A percentile compares a stretch with the other conserved stretches of the same genome.
These are phyloP conservation scores for Ceratocystis variospora DNA, from an alignment of 2,329 filamentous ascomycete species.

Conservation along the genomic window DNA sequence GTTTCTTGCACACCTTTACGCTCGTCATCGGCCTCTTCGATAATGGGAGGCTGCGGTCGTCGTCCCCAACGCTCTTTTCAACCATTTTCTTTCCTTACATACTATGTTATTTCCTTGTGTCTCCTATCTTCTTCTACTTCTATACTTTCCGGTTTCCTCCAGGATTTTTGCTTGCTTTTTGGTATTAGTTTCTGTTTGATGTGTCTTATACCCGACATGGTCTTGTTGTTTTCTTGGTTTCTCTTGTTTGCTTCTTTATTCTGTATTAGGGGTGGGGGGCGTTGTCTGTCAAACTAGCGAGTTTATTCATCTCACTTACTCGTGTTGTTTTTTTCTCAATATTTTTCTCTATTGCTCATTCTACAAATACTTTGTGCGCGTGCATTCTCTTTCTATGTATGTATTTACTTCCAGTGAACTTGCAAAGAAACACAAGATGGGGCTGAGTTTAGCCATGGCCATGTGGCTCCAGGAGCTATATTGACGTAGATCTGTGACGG, in stretches of 20 bases:
- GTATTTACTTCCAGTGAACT: no score
- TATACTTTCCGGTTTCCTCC: neutral
- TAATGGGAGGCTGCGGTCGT: neutral
- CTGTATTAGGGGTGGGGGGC: neutral
- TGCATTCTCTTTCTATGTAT: no score
- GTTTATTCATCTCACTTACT: neutral
- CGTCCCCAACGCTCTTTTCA: constrained; percentile 1
- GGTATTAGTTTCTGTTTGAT: neutral
- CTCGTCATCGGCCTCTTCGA: neutral
- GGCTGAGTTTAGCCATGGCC: no score
- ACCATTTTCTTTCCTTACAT: neutral
- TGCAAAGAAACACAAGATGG: no score
- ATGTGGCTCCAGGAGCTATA: no score
- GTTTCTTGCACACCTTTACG: constrained; percentile 1
- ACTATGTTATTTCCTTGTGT: neutral
- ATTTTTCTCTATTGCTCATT: neutral
- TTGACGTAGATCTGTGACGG: no score
- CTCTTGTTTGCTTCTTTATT: neutral
- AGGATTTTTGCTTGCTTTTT: neutral
- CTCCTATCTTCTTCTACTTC: neutral
- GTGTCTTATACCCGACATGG: constrained; percentile 9
- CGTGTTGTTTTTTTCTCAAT: neutral
- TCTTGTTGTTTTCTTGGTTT: neutral
- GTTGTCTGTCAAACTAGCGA: neutral
- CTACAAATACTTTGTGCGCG: no score